A percentile compares a stretch with the other conserved stretches of the same genome.
Conservation (phyloP, 257 asterid genomes). For the Cynanchum wilfordii region DNA sequence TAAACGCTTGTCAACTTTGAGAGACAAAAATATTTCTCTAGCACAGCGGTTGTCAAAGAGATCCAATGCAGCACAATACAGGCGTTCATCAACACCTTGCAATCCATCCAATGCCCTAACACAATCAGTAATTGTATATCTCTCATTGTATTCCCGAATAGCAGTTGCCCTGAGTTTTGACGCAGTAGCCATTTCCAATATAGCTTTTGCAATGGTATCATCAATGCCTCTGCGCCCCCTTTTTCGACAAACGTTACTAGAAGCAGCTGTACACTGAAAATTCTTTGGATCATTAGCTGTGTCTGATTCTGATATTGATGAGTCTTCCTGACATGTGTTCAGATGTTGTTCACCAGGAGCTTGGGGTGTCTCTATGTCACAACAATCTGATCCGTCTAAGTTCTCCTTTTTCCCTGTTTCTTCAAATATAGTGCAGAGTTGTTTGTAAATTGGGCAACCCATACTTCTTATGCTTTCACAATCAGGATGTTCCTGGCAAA, state of each 20-base stretch:
- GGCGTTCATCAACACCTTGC: constrained; percentile 48
- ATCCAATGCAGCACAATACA: constrained; percentile 65
- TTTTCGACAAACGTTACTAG: constrained; percentile 39
- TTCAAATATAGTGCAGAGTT: constrained; percentile 45
- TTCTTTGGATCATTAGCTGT: constrained; percentile 21
- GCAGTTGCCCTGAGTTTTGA: constrained; percentile 59
- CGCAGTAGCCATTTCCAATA: constrained; percentile 75
- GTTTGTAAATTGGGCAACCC: constrained; percentile 63
- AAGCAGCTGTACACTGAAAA: constrained; percentile 16
- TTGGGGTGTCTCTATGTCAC: constrained; percentile 25
- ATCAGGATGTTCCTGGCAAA: constrained; percentile 79
- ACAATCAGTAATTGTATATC: constrained; percentile 52
- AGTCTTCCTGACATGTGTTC: constrained; percentile 31
- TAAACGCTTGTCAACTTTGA: constrained; percentile 55
- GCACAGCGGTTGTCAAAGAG: constrained; percentile 53
- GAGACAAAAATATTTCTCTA: constrained; percentile 68
- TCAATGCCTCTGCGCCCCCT: constrained; percentile 68
- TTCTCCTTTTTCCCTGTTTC: constrained; percentile 32
- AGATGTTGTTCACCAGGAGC: constrained; percentile 27
- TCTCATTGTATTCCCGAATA: constrained; percentile 37
- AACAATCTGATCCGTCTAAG: constrained; percentile 31
- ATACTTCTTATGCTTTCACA: constrained; percentile 51
- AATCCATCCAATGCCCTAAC: constrained; percentile 59
- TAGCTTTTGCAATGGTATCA: constrained; percentile 62
- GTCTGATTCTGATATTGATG: constrained; percentile 49